Conservation (phyloP, 306 rosid genomes). For the Ochetophila trinervis region DNA sequence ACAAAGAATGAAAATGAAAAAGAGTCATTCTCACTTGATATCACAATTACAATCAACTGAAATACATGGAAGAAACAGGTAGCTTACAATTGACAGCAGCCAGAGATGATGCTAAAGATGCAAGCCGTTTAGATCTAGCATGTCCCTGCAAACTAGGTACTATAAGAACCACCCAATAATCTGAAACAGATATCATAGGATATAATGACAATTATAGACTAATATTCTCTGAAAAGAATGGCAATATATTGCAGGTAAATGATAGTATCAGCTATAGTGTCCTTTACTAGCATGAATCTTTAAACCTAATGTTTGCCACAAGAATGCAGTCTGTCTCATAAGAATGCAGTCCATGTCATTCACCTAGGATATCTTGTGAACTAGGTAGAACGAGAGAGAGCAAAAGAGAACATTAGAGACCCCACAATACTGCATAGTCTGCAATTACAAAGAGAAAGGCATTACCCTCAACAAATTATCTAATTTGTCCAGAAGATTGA, state of each 20-base stretch:
- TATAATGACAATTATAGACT: neutral
- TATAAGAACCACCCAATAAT: conserved; percentile 21
- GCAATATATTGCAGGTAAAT: neutral
- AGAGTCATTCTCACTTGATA: conserved; percentile 13
- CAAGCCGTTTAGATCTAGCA: conserved; percentile 60
- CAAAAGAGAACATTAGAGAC: conserved; percentile 2
- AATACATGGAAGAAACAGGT: conserved; percentile 17
- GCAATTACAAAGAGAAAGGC: conserved; percentile 17
- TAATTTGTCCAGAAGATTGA: conserved; percentile 80
- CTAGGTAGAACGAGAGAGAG: neutral
- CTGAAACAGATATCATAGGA: neutral
- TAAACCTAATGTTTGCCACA: neutral
- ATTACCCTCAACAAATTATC: conserved; percentile 71
- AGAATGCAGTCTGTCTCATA: neutral
- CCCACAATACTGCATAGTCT: conserved; percentile 10
- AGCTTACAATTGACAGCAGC: conserved; percentile 56
- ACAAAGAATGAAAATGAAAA: neutral
- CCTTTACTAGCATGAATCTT: neutral
- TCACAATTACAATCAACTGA: conserved; percentile 15
- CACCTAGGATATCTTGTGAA: neutral
- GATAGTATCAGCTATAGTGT: neutral
- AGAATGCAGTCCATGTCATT: neutral
- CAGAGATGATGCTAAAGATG: conserved; percentile 56
- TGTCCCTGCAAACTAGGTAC: conserved; percentile 49
- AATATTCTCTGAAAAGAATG: neutral